Conservation (phyloP, 2,329 filamentous ascomycete species). For the Botryotinia convoluta region DNA sequence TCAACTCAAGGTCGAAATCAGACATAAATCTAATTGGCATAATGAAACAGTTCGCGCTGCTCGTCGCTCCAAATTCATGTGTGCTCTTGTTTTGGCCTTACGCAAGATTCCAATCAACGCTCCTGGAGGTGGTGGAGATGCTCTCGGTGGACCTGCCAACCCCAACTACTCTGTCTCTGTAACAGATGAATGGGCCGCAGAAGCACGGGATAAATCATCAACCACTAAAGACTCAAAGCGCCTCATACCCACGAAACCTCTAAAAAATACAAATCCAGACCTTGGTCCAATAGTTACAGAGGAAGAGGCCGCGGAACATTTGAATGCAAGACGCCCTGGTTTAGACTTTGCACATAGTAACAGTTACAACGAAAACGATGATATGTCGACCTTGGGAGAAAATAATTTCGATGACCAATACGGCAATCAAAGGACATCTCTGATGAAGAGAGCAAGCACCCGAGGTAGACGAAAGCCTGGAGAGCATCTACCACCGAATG, state of each 20-base stretch:
- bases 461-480: conserved; percentile 34
- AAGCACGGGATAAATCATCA: conserved; percentile 58
- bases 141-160: conserved; percentile 65
- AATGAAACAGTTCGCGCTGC: conserved; percentile 79
- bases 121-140: conserved; percentile 68
- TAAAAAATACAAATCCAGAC: conserved; percentile 20
- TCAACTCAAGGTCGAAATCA: conserved; percentile 76
- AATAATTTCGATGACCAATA: conserved; percentile 29
- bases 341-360: conserved; percentile 26
- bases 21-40: conserved; percentile 91
- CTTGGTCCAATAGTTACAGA: conserved; percentile 36
- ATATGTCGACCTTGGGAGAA: conserved; percentile 9
- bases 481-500: conserved; percentile 26
- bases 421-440: conserved; percentile 27
- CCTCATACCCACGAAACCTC: conserved; percentile 53
- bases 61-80: conserved; percentile 94
- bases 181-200: conserved; percentile 62
- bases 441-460: conserved; percentile 36
- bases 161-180: conserved; percentile 80
- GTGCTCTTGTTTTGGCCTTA: conserved; percentile 79
- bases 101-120: conserved; percentile 83
- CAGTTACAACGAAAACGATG: conserved; percentile 38
- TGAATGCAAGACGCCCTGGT: conserved; percentile 36
- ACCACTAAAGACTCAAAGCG: conserved; percentile 63
- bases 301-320: conserved; percentile 43